Base-by-base conservation (phyloP, 228 moss, liverwort and hornwort genomes). In the Sphagnum magellanicum region DNA sequence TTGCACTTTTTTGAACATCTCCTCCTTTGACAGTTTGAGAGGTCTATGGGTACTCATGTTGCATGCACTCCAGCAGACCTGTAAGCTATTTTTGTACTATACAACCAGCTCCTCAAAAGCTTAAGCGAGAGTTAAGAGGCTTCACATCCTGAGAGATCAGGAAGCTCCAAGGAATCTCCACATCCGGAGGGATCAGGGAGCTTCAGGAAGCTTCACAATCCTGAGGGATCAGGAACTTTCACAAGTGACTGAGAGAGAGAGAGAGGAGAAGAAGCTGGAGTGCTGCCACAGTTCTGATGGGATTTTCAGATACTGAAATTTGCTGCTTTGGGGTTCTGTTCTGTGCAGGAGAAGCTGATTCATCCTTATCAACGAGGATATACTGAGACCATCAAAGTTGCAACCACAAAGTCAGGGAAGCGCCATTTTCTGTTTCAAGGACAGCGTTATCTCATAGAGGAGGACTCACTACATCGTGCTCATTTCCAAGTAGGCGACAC, bases 381-480 rank as follows among this genome's bases (percentile, higher is more conserved):
- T 51, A 50, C 76, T 10, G 83, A 87, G 70, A 81, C 83, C 10
- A 59, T 87, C 4, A 48, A 16, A 50, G 66, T 83, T 51, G 60
- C 57, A 1, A 74, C 52, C 67, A 87, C 83, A 32, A 67, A 65
- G 6, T 10, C 63, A 14, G 83, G 79, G n/a, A 70, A 67, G n/a
- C 70, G 74, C 17, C 64, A 70, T n/a, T 60, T 87, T 61, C 66
- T 83, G 59, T 87, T 87, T 69, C 87, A 83, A 68, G 83, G 83
- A 9, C 87, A 83, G 48, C 83, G 83, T 14, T 87, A 74, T 69
- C 59, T 83, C 47, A 68, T 87, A 63, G 63, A 68, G 10, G 76
- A 72, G 49, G 79, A 81, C 60, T 61, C 64, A 0, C 70, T 87
- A 51, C 63, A 77, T 51, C 71, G 68, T 52, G 78, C 83, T 51